Evolutionary conservation across 169 alveolate species (phyloP), one percentile per base, ranked within the genome.

Genomic region (Cyclospora cayetanensis): DNA sequence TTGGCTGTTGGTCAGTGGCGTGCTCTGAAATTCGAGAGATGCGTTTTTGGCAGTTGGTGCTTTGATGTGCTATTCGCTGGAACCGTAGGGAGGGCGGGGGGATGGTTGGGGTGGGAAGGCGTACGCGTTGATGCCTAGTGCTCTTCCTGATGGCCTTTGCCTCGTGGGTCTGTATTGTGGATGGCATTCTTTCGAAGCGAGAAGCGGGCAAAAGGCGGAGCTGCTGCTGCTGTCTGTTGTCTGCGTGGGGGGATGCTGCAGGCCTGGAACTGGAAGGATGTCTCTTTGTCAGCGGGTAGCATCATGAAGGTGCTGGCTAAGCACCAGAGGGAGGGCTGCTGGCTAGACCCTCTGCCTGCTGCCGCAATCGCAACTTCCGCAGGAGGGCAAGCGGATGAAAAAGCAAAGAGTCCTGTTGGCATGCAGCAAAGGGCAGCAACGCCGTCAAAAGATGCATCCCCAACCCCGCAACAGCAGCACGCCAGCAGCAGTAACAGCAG

Each of bases 191-290:
- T 18, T 9, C 60, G 60, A 9, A 50, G 60, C 60, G 9, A 18
- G 18, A 18, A 9, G 60, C 18, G 60, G 9, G 60, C 25, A 11
- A 11, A 18, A 9, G 9, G 60, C 60, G 9, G 60, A 18, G 60
- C 60, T 18, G 9, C 25, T 18, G 60, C 60, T 18, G 18, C 18
- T 18, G 9, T 9, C 60, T 4, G 25, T 12, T 22, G 72, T 31
- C 35, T 22, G 9, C 25, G 34, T n/a, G 37, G 3, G 22, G 80
- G 9, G 5, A n/a, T 41, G 66, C 52, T 84, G 80, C 84, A 85
- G 91, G 91, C 91, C 0, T 85, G 74, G 68, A 43, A 43, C 70
- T 85, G 91, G 91, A 85, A 66, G 84, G 91, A 85, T 53, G 91
- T 85, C 29, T 63, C 72, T 4, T 55, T 85, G 25, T 85, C 91